phyloP scores from a whole-genome alignment of 192 early-diverging fungal species.

The Coemansia sp. region DNA sequence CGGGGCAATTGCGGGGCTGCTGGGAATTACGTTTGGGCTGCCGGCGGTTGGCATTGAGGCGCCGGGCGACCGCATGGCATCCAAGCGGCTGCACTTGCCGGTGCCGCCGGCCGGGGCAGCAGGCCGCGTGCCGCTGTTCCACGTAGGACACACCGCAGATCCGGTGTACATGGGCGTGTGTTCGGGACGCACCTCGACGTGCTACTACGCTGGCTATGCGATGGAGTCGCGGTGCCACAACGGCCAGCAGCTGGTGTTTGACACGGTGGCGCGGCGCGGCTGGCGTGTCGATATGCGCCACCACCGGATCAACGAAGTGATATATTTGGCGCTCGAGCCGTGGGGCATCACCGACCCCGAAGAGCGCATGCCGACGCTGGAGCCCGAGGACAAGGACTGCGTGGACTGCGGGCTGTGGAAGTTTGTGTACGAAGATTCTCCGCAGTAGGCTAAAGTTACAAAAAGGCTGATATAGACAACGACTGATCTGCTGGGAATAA shows the following conservation, averaged over 20 bases:
- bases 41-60: constrained; percentile 82
- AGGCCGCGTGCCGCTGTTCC: constrained; percentile 77
- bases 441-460: too few relatives aligned
- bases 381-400: constrained; percentile 58
- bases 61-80: constrained; percentile 79
- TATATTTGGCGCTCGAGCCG: constrained; percentile 60
- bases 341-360: constrained; percentile 45
- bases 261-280: constrained; percentile 61
- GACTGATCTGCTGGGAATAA: background rate
- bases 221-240: constrained; percentile 84
- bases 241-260: constrained; percentile 68
- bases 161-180: constrained; percentile 90
- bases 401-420: constrained; percentile 80
- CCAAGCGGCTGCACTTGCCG: constrained; percentile 77
- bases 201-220: constrained; percentile 73
- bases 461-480: background rate
- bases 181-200: constrained; percentile 59
- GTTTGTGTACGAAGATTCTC: constrained; percentile 56
- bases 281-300: constrained; percentile 73
- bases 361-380: constrained; percentile 33
- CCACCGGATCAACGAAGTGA: constrained; percentile 77
- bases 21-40: constrained; percentile 81
- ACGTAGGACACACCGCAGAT: constrained; percentile 88
- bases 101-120: constrained; percentile 54
- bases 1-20: constrained; percentile 67